phyloP scores from a whole-genome alignment of 495 filamentous ascomycete genomes.

The Hyaloscypha variabilis region DNA sequence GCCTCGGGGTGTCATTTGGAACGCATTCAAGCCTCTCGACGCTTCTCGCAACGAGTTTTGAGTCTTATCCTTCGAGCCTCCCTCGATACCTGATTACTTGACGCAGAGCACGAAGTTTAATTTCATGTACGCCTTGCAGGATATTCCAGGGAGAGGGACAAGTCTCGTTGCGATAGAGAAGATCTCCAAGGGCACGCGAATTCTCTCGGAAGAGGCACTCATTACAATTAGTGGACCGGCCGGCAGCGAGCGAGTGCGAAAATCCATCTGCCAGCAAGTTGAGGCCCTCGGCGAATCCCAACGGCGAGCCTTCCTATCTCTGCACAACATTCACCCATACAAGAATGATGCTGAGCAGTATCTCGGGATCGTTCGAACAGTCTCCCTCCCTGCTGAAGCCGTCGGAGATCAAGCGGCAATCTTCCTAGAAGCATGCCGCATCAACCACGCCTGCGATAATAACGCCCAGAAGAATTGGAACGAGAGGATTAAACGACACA shows the following conservation, averaged over 20 bases:
- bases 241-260: constrained; percentile 10
- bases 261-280: constrained; percentile 27
- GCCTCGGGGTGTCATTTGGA: constrained; percentile 22
- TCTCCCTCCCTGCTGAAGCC: constrained; percentile 32
- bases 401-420: constrained; percentile 23
- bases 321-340: constrained; percentile 29
- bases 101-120: not conserved
- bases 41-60: constrained; percentile 27
- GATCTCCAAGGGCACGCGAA: constrained; percentile 38
- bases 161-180: constrained; percentile 36
- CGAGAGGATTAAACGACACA: constrained; percentile 32
- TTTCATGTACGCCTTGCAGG: constrained; percentile 21
- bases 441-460: constrained; percentile 42
- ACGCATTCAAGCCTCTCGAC: constrained; percentile 26
- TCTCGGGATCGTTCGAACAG: constrained; percentile 37
- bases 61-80: constrained; percentile 27
- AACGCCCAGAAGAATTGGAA: constrained; percentile 42
- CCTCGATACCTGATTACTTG: constrained; percentile 26
- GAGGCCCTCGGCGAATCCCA: constrained; percentile 24
- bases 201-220: constrained; percentile 32
- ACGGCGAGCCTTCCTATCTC: constrained; percentile 30
- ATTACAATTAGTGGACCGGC: not conserved
- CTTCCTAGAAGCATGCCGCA: constrained; percentile 38
- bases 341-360: constrained; percentile 20
- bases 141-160: constrained; percentile 36